A percentile compares a stretch with the other conserved stretches of the same genome.
phyloP scores from a whole-genome alignment of 306 rosid species.

The Crataegus laevigata region DNA sequence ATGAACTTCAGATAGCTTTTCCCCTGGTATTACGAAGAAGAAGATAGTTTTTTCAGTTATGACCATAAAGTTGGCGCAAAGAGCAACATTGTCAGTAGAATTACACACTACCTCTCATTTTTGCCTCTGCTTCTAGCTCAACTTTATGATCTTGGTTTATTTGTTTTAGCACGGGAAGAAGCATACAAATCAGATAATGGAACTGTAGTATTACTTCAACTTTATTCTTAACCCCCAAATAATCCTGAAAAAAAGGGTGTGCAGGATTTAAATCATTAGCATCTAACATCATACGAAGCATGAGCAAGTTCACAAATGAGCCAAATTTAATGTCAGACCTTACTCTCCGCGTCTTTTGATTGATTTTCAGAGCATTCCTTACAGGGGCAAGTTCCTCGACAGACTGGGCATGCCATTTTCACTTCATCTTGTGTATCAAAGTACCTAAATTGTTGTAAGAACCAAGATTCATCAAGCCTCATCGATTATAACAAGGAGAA shows the following conservation, averaged over 20 bases:
- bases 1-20: constrained; percentile 47
- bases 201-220: constrained; percentile 61
- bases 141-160: constrained; percentile 56
- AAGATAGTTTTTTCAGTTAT: not conserved
- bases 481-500: constrained; percentile 3
- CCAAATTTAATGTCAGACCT: constrained; percentile 76
- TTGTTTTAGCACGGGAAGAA: constrained; percentile 83
- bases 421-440: constrained; percentile 80
- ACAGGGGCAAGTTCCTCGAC: constrained; percentile 84
- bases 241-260: constrained; percentile 45
- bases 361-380: constrained; percentile 70
- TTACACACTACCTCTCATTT: constrained; percentile 42
- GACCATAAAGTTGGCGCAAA: constrained; percentile 11
- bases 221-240: constrained; percentile 45
- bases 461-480: constrained; percentile 8
- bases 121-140: constrained; percentile 69
- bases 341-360: constrained; percentile 69
- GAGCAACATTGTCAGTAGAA: constrained; percentile 10
- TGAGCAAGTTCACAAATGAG: constrained; percentile 14
- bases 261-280: constrained; percentile 26
- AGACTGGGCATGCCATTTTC: constrained; percentile 86
- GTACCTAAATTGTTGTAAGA: constrained; percentile 38
- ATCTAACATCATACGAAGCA: constrained; percentile 19
- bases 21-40: constrained; percentile 43
- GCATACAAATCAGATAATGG: constrained; percentile 81